Base-by-base conservation (phyloP, 2,329 filamentous ascomycete species). In the Claviceps monticola region DNA sequence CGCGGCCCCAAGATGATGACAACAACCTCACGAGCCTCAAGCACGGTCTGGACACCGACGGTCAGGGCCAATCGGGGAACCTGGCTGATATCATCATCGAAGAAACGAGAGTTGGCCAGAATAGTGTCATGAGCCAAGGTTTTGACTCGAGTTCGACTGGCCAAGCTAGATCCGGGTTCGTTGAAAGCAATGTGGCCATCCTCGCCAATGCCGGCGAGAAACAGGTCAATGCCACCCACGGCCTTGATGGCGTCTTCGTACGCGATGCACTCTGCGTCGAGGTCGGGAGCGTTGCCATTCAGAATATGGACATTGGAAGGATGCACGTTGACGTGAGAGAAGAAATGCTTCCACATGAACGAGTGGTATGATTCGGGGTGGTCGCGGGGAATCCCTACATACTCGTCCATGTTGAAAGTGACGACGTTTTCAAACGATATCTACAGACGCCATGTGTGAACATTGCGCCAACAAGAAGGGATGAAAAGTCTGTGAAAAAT, bases 381-480 rank as follows among this genome's bases (percentile, higher is more conserved):
- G 60, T 90, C 86, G 61, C 86, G 81, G 37, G 87, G 83, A 56
- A 94, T 78, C 53, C 84, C 86, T 58, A 93, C 86, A 62, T 94
- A 94, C 70, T 94, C 88, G 69, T 94, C 88, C 88, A 93, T 93
- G 69, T 93, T 93, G 75, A 94, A 94, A 26, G 88, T 94, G 63
- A 93, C 79, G 61, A 94, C 86, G 83, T 94, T 80, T 62, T 84
- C 82, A 66, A 94, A 94, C 1, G 87, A 91, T 61, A 94, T 82
- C 63, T 87, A 16, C 2, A 19, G 11, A 23, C 19, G 39, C 13
- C 29, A 34, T 34, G 29, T 34, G 29, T 34, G 29, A 34, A 34
- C 29, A 34, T 34, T 34, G 29, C 29, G 29, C 29, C 29, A 34
- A 34, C 29, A 34, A 34, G 9, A 34, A 11, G 29, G 9, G 9